These are phyloP conservation scores for Pythium dissimile DNA, from an alignment of 352 stramenopile species.

Conservation along the genomic window DNA sequence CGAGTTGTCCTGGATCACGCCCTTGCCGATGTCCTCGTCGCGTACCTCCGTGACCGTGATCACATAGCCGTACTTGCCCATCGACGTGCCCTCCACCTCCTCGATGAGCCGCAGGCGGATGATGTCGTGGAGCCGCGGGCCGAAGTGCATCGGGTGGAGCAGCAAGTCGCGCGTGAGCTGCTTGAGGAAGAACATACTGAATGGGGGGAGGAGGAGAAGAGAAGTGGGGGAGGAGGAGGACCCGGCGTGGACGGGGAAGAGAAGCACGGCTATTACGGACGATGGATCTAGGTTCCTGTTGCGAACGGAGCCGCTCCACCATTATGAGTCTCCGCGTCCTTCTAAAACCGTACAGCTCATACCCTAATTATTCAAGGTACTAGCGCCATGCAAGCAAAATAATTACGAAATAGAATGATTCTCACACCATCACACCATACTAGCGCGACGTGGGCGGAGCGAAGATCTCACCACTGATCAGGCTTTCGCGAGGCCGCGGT, in stretches of 20 bases:
- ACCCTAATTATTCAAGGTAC: too few relatives aligned
- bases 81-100: slow-evolving; percentile 94
- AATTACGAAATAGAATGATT: background rate
- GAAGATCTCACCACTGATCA: background rate
- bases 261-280: too few relatives aligned
- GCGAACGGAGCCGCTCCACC: too few relatives aligned
- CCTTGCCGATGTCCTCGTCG: slow-evolving; percentile 95
- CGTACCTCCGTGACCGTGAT: slow-evolving; percentile 96
- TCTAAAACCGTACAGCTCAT: too few relatives aligned
- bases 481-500: background rate
- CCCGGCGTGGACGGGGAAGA: too few relatives aligned
- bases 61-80: slow-evolving; percentile 96
- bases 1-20: slow-evolving; percentile 97
- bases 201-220: too few relatives aligned
- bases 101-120: slow-evolving; percentile 95
- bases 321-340: too few relatives aligned
- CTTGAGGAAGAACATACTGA: slow-evolving; percentile 86
- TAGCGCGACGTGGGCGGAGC: background rate
- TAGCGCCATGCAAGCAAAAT: too few relatives aligned
- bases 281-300: too few relatives aligned
- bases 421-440: too few relatives aligned
- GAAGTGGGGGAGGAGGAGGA: too few relatives aligned
- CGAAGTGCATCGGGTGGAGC: slow-evolving; percentile 95
- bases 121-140: slow-evolving; percentile 94
- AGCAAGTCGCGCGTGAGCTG: slow-evolving; percentile 91